Evolutionary conservation across 2,329 filamentous ascomycete species (phyloP), one percentile per base, ranked within the genome.

Genomic region (Ascochyta fabae): DNA sequence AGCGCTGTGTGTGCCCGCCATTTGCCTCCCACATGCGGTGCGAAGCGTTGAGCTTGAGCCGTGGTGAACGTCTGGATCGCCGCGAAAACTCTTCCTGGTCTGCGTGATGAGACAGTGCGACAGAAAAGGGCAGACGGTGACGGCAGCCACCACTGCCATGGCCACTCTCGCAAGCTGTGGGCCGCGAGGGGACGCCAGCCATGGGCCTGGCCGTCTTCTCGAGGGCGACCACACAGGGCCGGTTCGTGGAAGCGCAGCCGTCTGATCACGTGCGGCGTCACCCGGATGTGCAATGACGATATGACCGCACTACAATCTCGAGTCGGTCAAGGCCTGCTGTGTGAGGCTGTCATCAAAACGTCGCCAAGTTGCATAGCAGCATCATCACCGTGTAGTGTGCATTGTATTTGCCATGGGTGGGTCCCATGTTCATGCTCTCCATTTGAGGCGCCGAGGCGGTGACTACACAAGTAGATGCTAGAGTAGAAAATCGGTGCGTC

Each of bases 51-150:
- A 48, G 53, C 23, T 48, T 51, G 47, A 48, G 53, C 23, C 22
- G 47, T 48, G 33, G n/a, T 60, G 58, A 29, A 48, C 53, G 45
- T 60, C 58, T 65, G 58, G 53, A 62, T 67, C 59, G 47, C 48
- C 48, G 59, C 44, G 58, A 65, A 67, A 67, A 60, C 45, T 66
- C 61, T 66, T 64, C 58, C 58, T 67, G 51, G 64, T 52, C 48
- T 48, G 49, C 43, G 56, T 60, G 53, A 34, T 31, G 29, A 31
- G 29, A 31, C 29, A 31, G 12, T 31, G 29, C 29, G 45, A 61
- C 53, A 38, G 51, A 46, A 62, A 19, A 19, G 19, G 44, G 48
- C 56, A 50, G 38, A 42, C 42, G 27, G 57, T 58, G 52, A 47
- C 34, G 51, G 42, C 51, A 51, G 49, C 55, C 53, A 52, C 46